Conservation (phyloP, 257 asterid species). For the Ligustrum vulgare region DNA sequence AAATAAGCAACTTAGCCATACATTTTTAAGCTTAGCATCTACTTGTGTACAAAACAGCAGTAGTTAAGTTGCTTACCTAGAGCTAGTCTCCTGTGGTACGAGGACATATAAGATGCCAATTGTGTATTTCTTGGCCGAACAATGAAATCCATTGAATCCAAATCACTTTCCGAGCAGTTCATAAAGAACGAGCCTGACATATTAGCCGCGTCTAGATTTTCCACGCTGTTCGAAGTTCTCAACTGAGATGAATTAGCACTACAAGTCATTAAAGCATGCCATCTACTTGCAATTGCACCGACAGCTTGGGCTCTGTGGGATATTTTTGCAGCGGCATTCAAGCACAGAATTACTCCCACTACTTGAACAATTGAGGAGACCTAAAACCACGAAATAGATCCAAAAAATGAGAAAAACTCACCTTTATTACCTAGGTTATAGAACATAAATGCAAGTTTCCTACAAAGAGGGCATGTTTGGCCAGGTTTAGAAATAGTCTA, state of each 20-base stretch:
- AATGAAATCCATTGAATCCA: constrained; percentile 64
- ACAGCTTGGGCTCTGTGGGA: constrained; percentile 80
- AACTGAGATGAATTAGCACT: constrained; percentile 43
- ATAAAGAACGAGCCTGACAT: constrained; percentile 25
- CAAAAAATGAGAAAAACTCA: constrained; percentile 12
- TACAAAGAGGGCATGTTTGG: neutral
- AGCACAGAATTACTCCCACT: constrained; percentile 63
- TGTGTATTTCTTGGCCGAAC: constrained; percentile 53
- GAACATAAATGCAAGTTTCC: neutral
- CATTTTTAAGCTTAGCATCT: neutral
- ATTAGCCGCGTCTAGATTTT: constrained; percentile 31
- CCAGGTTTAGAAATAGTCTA: neutral
- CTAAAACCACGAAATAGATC: constrained; percentile 24
- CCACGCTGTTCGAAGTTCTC: constrained; percentile 43
- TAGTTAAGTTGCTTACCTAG: constrained; percentile 51
- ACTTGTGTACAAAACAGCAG: constrained; percentile 12
- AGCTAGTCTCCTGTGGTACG: constrained; percentile 80
- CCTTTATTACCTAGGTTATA: neutral
- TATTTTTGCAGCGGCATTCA: constrained; percentile 78
- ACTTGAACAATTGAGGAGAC: constrained; percentile 71
- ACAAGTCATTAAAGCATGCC: constrained; percentile 79
- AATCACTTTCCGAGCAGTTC: constrained; percentile 64
- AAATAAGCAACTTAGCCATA: neutral
- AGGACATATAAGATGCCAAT: constrained; percentile 60
- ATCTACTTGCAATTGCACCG: constrained; percentile 63